Conservation (phyloP, 2,329 filamentous ascomycete genomes). For the Pleoardoris graminearum region DNA sequence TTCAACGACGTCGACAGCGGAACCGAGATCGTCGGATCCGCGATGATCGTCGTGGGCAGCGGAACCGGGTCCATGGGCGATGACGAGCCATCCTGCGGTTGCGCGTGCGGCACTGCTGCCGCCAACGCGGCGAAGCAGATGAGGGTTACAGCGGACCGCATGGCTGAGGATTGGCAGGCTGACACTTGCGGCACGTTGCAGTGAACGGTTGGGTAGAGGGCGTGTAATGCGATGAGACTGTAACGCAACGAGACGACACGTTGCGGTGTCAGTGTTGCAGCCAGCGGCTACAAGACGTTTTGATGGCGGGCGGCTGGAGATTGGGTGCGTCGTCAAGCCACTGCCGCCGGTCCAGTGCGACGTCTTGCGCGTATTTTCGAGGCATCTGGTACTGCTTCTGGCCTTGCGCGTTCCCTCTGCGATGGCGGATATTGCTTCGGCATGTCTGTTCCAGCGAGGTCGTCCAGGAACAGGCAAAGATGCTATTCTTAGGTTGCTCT, state of each 20-base stretch:
- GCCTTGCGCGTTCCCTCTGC: not conserved
- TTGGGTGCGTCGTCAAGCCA: not conserved
- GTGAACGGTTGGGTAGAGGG: not conserved
- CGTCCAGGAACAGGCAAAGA: not conserved
- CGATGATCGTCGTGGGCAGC: not conserved
- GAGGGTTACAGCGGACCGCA: constrained; percentile 5
- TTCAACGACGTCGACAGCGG: constrained; percentile 27
- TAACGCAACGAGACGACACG: too few relatives aligned
- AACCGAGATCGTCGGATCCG: constrained; percentile 17
- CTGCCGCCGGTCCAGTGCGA: too few relatives aligned
- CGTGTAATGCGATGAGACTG: not conserved
- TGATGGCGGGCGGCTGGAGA: not conserved
- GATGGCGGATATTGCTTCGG: constrained; percentile 5
- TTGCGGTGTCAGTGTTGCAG: not conserved
- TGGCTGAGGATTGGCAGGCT: not conserved
- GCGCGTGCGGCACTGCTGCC: constrained; percentile 15
- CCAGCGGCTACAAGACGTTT: not conserved
- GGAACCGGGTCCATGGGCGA: not conserved
- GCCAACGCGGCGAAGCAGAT: constrained; percentile 3
- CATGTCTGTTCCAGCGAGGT: not conserved
- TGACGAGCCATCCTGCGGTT: constrained; percentile 13
- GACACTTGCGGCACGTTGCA: not conserved
- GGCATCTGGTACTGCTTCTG: not conserved
- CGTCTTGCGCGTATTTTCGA: too few relatives aligned
- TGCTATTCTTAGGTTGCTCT: constrained; percentile 22